Evolutionary conservation across 768 basidiomycete genomes (phyloP).

Genomic region (Naganishia kalamii): DNA sequence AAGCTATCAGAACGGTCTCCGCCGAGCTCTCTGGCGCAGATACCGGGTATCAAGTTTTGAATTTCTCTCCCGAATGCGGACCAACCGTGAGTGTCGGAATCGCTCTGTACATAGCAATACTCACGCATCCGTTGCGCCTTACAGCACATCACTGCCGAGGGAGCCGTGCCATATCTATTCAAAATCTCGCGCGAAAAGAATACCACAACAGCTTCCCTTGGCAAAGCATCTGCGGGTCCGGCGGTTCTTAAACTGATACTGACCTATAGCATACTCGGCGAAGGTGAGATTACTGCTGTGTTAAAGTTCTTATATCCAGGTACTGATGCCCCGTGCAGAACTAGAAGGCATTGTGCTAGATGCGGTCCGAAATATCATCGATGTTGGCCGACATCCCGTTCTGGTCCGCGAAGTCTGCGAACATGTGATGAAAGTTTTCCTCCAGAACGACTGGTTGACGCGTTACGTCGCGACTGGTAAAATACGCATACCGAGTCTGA

Average conservation of each 20-base stretch:
- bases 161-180: conserved; percentile 74
- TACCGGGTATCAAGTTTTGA: conserved; percentile 23
- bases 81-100: conserved; percentile 43
- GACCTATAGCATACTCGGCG: conserved; percentile 69
- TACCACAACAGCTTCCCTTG: not conserved
- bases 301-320: not conserved
- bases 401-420: not conserved
- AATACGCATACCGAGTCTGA: not conserved
- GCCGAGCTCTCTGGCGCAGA: conserved; percentile 49
- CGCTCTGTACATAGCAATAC: conserved; percentile 48
- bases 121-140: conserved; percentile 38
- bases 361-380: not conserved
- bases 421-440: not conserved
- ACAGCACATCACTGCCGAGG: conserved; percentile 69
- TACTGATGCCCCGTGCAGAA: not conserved
- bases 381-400: not conserved
- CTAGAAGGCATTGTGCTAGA: not conserved
- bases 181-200: conserved; percentile 52
- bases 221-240: conserved; percentile 53
- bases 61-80: conserved; percentile 15
- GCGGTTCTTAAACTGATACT: conserved; percentile 53
- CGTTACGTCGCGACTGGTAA: not conserved
- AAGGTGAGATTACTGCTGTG: conserved; percentile 54
- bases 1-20: conserved; percentile 68
- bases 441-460: not conserved